phyloP scores from a whole-genome alignment of 1,284 basidiomycete species.

The Cryptococcus sp. region DNA sequence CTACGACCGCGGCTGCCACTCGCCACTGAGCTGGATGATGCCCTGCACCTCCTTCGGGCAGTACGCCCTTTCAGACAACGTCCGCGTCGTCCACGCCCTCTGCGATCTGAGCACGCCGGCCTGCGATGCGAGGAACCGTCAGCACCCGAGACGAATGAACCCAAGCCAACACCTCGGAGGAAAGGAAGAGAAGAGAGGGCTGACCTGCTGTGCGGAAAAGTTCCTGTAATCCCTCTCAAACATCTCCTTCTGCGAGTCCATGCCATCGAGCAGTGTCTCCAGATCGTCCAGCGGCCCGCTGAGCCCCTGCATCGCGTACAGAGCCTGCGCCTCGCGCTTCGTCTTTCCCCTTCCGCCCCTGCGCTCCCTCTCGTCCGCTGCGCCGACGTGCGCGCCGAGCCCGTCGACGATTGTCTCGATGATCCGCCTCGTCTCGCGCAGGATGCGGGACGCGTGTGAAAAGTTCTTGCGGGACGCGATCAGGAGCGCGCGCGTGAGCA shows the following conservation, averaged over 20 bases:
- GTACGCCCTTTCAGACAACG: slow-evolving; percentile 79
- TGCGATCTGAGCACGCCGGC: slow-evolving; percentile 90
- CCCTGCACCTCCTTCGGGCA: slow-evolving; percentile 58
- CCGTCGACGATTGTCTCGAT: slow-evolving; percentile 72
- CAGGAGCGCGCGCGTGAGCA: slow-evolving; percentile 87
- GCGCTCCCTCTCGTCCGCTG: background rate
- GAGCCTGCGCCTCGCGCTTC: slow-evolving; percentile 67
- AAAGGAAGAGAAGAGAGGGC: slow-evolving; percentile 26
- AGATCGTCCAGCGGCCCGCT: slow-evolving; percentile 79
- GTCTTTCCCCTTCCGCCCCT: slow-evolving; percentile 52
- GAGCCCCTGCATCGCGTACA: slow-evolving; percentile 69
- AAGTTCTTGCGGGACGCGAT: slow-evolving; percentile 83
- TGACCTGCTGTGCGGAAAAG: slow-evolving; percentile 86
- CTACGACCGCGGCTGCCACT: slow-evolving; percentile 21
- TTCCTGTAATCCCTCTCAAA: slow-evolving; percentile 87
- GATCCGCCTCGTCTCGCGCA: slow-evolving; percentile 83
- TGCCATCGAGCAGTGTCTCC: slow-evolving; percentile 73
- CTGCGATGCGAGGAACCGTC: slow-evolving; percentile 47
- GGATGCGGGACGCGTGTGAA: slow-evolving; percentile 76
- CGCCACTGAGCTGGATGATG: slow-evolving; percentile 33
- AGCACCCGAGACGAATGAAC: background rate
- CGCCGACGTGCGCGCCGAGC: slow-evolving; percentile 50
- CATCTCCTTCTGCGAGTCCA: slow-evolving; percentile 82
- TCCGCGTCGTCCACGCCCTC: slow-evolving; percentile 83
- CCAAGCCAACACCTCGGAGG: no score